phyloP scores from a whole-genome alignment of 306 rosid genomes.

The Medicago lupulina region DNA sequence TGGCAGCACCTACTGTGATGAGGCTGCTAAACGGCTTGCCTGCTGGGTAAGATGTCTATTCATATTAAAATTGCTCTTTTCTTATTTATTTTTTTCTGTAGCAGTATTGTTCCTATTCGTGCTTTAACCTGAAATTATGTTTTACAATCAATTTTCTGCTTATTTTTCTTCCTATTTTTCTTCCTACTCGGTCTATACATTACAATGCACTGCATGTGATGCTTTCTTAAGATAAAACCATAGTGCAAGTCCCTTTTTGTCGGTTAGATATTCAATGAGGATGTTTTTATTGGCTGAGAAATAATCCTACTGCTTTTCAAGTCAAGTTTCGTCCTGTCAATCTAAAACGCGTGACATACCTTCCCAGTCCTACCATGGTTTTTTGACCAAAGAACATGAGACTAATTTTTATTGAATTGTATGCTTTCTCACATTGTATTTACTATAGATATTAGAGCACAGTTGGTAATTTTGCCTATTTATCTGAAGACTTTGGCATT shows the following conservation, averaged over 20 bases:
- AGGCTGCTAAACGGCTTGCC: conserved; percentile 91
- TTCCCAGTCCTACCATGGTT: neutral
- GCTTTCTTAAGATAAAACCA: conserved; percentile 1
- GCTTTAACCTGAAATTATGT: conserved; percentile 1
- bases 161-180: neutral
- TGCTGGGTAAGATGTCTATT: conserved; percentile 76
- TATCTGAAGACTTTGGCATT: conserved; percentile 31
- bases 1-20: conserved; percentile 84
- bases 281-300: neutral
- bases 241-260: neutral
- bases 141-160: conserved; percentile 7
- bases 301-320: neutral
- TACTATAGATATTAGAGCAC: conserved; percentile 10
- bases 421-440: conserved; percentile 19
- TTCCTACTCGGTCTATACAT: conserved; percentile 3
- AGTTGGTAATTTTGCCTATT: conserved; percentile 23
- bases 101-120: conserved; percentile 8
- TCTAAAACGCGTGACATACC: neutral
- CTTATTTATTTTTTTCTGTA: conserved; percentile 6
- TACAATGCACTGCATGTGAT: neutral
- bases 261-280: neutral
- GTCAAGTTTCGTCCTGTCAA: neutral
- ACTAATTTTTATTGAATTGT: conserved; percentile 4
- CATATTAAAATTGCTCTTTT: neutral
- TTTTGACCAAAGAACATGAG: neutral